A percentile compares a stretch with the other conserved stretches of the same genome.
phyloP scores from a whole-genome alignment of 2,329 filamentous ascomycete species.

The Magnaporthiopsis incrustans region DNA sequence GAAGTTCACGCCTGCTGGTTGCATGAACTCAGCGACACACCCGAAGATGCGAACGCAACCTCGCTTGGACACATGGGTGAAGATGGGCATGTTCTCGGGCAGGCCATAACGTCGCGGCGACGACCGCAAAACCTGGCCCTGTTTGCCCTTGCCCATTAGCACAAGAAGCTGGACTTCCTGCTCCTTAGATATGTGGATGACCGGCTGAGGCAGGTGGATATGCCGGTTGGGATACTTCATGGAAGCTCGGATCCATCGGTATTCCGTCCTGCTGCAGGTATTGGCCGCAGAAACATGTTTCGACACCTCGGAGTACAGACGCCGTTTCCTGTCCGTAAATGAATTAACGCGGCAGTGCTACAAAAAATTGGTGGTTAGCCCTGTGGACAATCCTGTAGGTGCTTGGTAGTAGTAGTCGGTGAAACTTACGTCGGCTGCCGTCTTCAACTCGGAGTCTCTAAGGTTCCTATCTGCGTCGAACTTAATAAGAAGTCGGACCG shows the following conservation, averaged over 20 bases:
- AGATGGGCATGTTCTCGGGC: no score
- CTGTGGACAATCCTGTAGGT: neutral
- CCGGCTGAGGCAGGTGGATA: neutral
- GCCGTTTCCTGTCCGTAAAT: neutral
- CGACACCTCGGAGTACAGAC: neutral
- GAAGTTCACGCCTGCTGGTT: no score
- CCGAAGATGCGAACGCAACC: neutral
- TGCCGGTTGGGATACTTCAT: neutral
- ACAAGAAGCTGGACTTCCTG: neutral
- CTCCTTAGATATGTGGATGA: neutral
- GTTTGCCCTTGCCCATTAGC: neutral
- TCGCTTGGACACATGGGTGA: neutral
- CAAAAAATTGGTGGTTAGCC: neutral
- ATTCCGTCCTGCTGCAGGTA: neutral
- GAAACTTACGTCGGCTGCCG: neutral
- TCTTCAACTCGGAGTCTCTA: neutral
- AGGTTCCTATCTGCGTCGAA: neutral
- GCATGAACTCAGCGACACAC: neutral
- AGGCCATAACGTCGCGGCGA: neutral
- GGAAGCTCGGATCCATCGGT: neutral
- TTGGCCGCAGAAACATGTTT: neutral
- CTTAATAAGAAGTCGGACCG: neutral
- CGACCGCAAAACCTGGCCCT: neutral
- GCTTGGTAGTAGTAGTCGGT: neutral
- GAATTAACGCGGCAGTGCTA: neutral